A percentile compares a stretch with the other conserved stretches of the same genome.
Conservation (phyloP, 2,329 filamentous ascomycete genomes). For the Alternaria alternata region DNA sequence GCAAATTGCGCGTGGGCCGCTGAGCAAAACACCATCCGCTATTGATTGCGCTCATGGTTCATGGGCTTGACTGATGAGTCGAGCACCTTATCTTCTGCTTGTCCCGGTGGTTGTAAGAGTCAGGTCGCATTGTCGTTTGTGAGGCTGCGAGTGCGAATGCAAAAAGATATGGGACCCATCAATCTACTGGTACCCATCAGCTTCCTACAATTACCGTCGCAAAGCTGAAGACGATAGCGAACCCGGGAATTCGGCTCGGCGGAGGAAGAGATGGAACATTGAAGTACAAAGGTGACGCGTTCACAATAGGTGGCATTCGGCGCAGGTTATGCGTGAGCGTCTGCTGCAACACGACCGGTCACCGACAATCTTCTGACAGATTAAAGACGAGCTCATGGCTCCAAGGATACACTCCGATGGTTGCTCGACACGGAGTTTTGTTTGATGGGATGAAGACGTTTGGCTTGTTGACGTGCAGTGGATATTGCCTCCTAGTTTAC, state of each 20-base stretch:
- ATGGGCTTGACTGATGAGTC: background rate
- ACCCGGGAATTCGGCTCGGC: background rate
- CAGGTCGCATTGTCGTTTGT: background rate
- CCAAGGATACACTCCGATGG: background rate
- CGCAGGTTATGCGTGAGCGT: background rate
- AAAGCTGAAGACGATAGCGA: background rate
- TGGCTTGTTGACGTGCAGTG: background rate
- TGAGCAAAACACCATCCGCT: constrained; percentile 5
- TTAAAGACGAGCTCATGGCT: background rate
- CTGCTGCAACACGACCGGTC: background rate
- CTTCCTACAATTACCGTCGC: background rate
- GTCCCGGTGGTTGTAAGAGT: background rate
- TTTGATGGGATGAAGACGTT: background rate
- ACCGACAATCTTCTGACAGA: background rate
- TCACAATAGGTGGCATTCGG: background rate
- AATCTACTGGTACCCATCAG: background rate
- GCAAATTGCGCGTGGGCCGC: constrained; percentile 14
- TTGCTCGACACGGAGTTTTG: background rate
- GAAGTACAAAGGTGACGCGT: background rate
- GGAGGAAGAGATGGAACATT: background rate
- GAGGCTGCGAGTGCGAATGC: background rate
- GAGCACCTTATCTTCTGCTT: background rate
- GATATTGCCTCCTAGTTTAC: background rate
- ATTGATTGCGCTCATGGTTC: background rate
- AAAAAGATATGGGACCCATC: background rate